phyloP scores from a whole-genome alignment of 2,329 filamentous ascomycete species.

The Periconia sp. region DNA sequence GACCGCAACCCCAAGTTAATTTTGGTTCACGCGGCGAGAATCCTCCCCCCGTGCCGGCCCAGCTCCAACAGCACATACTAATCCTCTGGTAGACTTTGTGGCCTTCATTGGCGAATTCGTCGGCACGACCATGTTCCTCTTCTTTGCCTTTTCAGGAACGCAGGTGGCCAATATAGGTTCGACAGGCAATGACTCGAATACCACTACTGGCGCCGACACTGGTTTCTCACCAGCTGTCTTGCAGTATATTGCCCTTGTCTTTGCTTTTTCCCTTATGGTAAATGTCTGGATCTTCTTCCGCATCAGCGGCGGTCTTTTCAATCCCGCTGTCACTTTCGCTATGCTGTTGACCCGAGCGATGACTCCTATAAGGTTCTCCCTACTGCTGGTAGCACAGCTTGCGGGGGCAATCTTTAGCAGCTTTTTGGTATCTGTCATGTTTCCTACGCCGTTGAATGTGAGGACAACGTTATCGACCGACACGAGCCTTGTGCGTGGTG shows the following conservation, averaged over 20 bases:
- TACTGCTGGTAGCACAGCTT: constrained; percentile 54
- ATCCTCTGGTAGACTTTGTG: constrained; percentile 41
- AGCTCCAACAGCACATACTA: constrained; percentile 50
- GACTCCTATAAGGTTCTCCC: constrained; percentile 47
- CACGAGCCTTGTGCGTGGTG: constrained; percentile 51
- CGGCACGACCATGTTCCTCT: constrained; percentile 54
- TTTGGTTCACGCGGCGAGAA: background rate
- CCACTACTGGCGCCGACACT: constrained; percentile 52
- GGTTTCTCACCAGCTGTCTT: constrained; percentile 53
- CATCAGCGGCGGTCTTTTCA: constrained; percentile 41
- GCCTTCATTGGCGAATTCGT: constrained; percentile 56
- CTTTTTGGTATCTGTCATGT: constrained; percentile 52
- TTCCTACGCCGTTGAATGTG: constrained; percentile 54
- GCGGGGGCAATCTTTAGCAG: constrained; percentile 53
- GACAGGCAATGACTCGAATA: constrained; percentile 42
- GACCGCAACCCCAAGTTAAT: background rate
- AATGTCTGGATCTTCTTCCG: constrained; percentile 50
- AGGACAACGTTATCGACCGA: constrained; percentile 50
- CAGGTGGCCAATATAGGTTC: constrained; percentile 58
- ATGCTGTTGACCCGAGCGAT: constrained; percentile 49
- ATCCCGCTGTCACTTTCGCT: constrained; percentile 41
- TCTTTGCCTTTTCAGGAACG: constrained; percentile 52
- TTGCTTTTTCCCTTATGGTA: constrained; percentile 46
- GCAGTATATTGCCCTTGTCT: constrained; percentile 46
- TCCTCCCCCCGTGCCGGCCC: constrained; percentile 6